Evolutionary conservation across 2,329 filamentous ascomycete genomes (phyloP).

Genomic region (Sarocladiaceae sp.): DNA sequence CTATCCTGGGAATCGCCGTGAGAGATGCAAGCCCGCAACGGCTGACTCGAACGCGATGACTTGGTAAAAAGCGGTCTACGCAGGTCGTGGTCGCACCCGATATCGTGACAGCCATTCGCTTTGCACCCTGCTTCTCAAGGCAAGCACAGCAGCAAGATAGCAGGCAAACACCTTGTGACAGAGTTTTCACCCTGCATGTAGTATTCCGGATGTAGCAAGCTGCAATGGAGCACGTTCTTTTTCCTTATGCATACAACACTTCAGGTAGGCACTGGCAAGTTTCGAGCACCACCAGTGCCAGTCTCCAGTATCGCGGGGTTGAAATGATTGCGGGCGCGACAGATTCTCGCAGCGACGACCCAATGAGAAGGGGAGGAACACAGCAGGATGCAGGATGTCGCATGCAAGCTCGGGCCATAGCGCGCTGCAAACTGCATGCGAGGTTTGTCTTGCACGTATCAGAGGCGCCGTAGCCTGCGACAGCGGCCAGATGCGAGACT

Average conservation of each 20-base stretch:
- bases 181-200: slow-evolving; percentile 6
- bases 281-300: too few relatives aligned
- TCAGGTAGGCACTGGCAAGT: too few relatives aligned
- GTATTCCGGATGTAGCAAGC: background rate
- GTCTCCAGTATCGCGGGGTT: too few relatives aligned
- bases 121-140: background rate
- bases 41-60: background rate
- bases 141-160: background rate
- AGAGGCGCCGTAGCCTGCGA: too few relatives aligned
- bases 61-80: slow-evolving; percentile 3
- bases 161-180: background rate
- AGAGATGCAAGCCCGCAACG: too few relatives aligned
- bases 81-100: background rate
- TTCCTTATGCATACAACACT: background rate
- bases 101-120: background rate
- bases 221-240: too few relatives aligned
- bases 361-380: background rate
- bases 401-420: slow-evolving; percentile 1
- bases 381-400: background rate
- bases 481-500: slow-evolving; percentile 4
- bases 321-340: too few relatives aligned
- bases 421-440: background rate
- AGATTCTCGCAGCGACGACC: too few relatives aligned
- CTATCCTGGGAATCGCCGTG: too few relatives aligned
- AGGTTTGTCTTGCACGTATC: slow-evolving; percentile 3